phyloP scores from a whole-genome alignment of 2,329 filamentous ascomycete genomes.

The Ascochyta koolunga region DNA sequence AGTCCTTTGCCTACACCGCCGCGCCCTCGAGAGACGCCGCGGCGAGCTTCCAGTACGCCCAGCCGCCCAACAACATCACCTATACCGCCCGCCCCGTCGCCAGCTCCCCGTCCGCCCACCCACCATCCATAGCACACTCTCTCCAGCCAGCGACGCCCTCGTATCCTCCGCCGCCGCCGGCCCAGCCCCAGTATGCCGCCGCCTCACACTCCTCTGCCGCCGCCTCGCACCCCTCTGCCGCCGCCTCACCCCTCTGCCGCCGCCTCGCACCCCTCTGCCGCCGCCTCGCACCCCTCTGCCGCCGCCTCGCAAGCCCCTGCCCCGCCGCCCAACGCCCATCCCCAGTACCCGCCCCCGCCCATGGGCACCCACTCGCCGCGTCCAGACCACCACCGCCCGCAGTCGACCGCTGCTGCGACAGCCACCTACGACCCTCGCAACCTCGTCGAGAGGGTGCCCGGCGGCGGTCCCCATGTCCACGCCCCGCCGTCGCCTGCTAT shows the following conservation, averaged over 20 bases:
- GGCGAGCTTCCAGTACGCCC: conserved; percentile 49
- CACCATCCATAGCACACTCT: conserved; percentile 33
- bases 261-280: no score
- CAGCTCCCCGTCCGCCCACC: conserved; percentile 14
- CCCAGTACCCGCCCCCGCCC: conserved; percentile 40
- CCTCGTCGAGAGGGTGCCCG: conserved; percentile 53
- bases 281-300: conserved; percentile 30
- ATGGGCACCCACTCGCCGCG: conserved; percentile 36
- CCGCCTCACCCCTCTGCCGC: no score
- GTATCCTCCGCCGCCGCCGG: conserved; percentile 19
- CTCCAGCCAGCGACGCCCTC: conserved; percentile 27
- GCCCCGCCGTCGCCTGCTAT: conserved; percentile 41
- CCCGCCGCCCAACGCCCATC: conserved; percentile 22
- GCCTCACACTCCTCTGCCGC: conserved; percentile 29
- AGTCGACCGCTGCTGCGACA: conserved; percentile 27
- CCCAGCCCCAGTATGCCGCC: conserved; percentile 31
- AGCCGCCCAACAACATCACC: conserved; percentile 48
- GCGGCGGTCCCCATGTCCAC: conserved; percentile 32
- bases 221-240: conserved; percentile 23
- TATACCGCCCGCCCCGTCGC: conserved; percentile 50
- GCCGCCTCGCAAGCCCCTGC: conserved; percentile 31
- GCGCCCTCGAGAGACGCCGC: conserved; percentile 30
- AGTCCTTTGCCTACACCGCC: conserved; percentile 37
- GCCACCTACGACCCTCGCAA: conserved; percentile 39
- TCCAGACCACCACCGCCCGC: conserved; percentile 32